Conservation (phyloP, 805 yeast species). For the Hemisphaericaspora nanyangensis region DNA sequence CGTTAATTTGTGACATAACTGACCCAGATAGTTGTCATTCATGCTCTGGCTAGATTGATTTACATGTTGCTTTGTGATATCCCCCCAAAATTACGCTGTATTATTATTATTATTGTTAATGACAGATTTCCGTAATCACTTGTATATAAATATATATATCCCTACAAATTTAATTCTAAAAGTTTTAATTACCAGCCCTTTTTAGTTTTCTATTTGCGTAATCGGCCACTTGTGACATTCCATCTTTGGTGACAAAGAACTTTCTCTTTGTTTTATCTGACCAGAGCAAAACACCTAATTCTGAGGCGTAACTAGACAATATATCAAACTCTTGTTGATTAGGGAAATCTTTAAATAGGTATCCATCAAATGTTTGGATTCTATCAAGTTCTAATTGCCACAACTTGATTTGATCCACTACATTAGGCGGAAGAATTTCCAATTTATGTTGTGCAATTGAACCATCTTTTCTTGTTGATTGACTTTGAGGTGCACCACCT, state of each 20-base stretch:
- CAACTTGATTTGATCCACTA: constrained; percentile 89
- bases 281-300: constrained; percentile 92
- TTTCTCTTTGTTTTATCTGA: constrained; percentile 61
- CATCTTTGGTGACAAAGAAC: constrained; percentile 86
- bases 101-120: too few relatives aligned
- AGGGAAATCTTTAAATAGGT: constrained; percentile 79
- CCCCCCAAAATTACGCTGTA: too few relatives aligned
- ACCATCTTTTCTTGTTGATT: constrained; percentile 16
- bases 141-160: not conserved
- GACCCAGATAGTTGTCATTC: constrained; percentile 35
- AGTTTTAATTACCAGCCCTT: not conserved
- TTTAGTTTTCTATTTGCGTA: constrained; percentile 63
- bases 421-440: constrained; percentile 85
- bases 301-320: constrained; percentile 74
- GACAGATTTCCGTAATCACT: too few relatives aligned
- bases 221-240: constrained; percentile 86
- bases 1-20: constrained; percentile 26
- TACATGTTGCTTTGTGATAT: too few relatives aligned
- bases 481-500: constrained; percentile 35
- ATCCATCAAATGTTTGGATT: constrained; percentile 82
- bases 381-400: constrained; percentile 98
- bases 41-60: constrained; percentile 36
- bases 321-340: constrained; percentile 72
- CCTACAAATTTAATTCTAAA: too few relatives aligned
- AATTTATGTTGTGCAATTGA: constrained; percentile 44